Evolutionary conservation across 2,329 filamentous ascomycete species (phyloP).

Genomic region (Stagonosporopsis tanaceti): DNA sequence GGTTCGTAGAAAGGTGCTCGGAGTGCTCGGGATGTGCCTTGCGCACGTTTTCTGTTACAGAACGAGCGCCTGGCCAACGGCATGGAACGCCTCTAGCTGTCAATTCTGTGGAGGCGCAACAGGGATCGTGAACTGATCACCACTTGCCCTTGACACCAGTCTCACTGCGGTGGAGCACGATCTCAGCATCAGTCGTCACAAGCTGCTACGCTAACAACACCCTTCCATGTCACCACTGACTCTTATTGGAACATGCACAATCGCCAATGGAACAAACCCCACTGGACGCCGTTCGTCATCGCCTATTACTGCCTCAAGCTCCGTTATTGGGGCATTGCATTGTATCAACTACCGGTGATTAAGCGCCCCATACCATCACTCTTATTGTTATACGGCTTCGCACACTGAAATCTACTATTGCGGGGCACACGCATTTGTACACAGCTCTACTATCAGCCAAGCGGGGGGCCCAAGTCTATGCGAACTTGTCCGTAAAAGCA

Average conservation of each 20-base stretch:
- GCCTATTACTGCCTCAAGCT: conserved; percentile 10
- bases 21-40: conserved; percentile 35
- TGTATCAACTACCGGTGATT: conserved; percentile 22
- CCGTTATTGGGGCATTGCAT: background rate
- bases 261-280: background rate
- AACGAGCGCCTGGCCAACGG: background rate
- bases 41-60: conserved; percentile 27
- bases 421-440: conserved; percentile 36
- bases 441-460: conserved; percentile 22
- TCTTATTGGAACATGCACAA: background rate
- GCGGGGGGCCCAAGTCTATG: conserved; percentile 23
- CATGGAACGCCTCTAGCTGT: conserved; percentile 8
- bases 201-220: conserved; percentile 5
- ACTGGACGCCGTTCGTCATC: conserved; percentile 5
- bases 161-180: conserved; percentile 17
- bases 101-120: background rate
- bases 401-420: conserved; percentile 38
- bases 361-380: conserved; percentile 2
- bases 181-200: conserved; percentile 24
- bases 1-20: conserved; percentile 23
- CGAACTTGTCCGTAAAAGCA: conserved; percentile 36
- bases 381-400: conserved; percentile 9
- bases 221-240: conserved; percentile 1
- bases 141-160: background rate
- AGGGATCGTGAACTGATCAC: background rate